These are phyloP conservation scores for Ambrosia hybrid DNA, from an alignment of 140 eudicot species.

Conservation along the genomic window DNA sequence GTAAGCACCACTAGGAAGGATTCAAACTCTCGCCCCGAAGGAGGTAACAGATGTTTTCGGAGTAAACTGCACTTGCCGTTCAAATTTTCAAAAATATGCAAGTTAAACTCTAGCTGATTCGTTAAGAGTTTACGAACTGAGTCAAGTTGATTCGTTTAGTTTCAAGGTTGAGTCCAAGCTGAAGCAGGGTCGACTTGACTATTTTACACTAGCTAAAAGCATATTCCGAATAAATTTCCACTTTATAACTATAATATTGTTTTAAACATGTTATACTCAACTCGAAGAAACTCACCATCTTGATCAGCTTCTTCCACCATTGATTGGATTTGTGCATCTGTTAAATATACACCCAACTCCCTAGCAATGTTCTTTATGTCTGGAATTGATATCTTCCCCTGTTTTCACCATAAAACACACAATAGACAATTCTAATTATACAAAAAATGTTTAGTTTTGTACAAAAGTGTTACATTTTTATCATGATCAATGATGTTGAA, in stretches of 20 bases:
- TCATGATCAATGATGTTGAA: conserved; percentile 78
- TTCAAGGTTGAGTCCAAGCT: too few species aligned
- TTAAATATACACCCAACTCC: conserved; percentile 71
- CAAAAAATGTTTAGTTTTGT: background rate
- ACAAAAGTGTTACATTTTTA: conserved; percentile 53
- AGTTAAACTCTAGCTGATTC: too few species aligned
- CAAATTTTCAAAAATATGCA: too few species aligned
- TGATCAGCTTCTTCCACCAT: conserved; percentile 91
- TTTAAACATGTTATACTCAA: too few species aligned
- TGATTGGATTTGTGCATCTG: conserved; percentile 58
- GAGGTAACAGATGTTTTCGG: too few species aligned
- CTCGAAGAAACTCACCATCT: conserved; percentile 53
- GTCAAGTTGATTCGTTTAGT: background rate
- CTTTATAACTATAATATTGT: background rate
- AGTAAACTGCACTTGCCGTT: too few species aligned
- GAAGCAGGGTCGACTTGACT: too few species aligned
- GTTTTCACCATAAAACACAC: background rate
- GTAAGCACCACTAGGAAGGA: too few species aligned
- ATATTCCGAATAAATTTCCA: background rate
- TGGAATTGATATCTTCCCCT: conserved; percentile 77
- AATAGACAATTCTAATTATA: background rate
- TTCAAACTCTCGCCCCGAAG: too few species aligned
- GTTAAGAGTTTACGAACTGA: background rate
- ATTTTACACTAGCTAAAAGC: background rate
- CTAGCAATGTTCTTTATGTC: conserved; percentile 73